Evolutionary conservation across 192 early-diverging fungal species (phyloP), one percentile per base, ranked within the genome.

Genomic region (Obelidium mucronatum): DNA sequence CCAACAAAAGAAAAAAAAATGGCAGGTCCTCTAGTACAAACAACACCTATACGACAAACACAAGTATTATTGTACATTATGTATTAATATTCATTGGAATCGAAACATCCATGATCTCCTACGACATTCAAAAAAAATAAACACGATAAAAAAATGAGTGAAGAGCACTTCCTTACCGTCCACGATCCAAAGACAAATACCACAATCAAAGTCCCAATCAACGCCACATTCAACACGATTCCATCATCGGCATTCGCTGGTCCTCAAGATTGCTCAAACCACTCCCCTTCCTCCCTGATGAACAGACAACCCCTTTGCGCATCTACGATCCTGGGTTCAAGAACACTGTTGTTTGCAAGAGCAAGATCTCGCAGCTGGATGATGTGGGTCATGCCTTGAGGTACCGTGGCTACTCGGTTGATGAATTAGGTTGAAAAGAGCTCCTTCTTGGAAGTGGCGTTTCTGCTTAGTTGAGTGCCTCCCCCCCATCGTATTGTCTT

Each of bases 371-470:
- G 3, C 33, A 67, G 24, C 17, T 72, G 31, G 69, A 22, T 11
- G 35, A 19, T 22, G 34, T 6, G 22, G 81, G 84, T 60, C 76
- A 67, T 17, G 67, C 6, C 19, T 70, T 86, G 70, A 73, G 74
- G 39, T 86, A 86, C 71, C 76, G 88, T n/a, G 90, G 90, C 24
- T 92, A 90, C 69, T 79, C 82, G 33, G 83, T 92, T 40, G 87
- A 85, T 35, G 82, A 91, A 56, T 74, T 92, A n/a, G 30, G 84
- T 88, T 11, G 90, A 91, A 75, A 87, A 89, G 63, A 85, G 85
- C 40, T 78, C 76, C 48, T 92, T 84, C 77, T 56, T 92, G 33
- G 91, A 92, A 78, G 89, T 90, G 24, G 81, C 90, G 4, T 91
- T 85, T 77, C 79, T 92, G 55, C 74, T 92, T 24, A 80, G 77